Conservation (phyloP, 2,329 filamentous ascomycete species). For the Fusarium staphyleae region DNA sequence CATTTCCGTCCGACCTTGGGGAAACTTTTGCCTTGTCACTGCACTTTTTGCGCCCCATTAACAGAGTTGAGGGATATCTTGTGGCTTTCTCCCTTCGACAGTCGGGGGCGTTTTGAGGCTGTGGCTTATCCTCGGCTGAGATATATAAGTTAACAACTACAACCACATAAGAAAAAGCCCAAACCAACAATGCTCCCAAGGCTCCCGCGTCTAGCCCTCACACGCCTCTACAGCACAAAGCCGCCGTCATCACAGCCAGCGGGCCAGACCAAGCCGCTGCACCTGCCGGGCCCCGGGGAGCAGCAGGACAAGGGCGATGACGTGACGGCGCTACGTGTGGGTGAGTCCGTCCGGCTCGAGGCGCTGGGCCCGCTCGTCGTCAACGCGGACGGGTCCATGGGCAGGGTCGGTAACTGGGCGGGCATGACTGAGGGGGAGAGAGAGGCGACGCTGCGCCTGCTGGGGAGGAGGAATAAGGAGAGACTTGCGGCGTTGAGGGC, state of each 20-base stretch:
- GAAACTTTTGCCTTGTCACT: no score
- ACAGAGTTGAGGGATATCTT: no score
- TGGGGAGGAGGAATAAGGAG: conserved; percentile 73
- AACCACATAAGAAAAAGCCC: conserved; percentile 1
- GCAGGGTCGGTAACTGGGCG: conserved; percentile 75
- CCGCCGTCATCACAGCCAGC: conserved; percentile 10
- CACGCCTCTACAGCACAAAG: conserved; percentile 8
- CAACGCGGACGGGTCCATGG: conserved; percentile 74
- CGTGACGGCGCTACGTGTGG: conserved; percentile 37
- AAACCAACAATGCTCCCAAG: conserved; percentile 21
- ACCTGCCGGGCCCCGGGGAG: conserved; percentile 39
- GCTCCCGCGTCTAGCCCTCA: conserved; percentile 21
- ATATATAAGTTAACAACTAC: background rate
- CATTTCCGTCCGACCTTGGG: no score
- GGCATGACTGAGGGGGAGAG: conserved; percentile 74
- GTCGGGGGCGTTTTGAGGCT: no score
- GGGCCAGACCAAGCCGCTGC: conserved; percentile 6
- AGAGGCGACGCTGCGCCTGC: conserved; percentile 69
- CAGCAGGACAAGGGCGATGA: conserved; percentile 33
- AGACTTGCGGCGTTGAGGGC: conserved; percentile 61
- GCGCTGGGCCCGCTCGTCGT: conserved; percentile 77
- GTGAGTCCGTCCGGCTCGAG: conserved; percentile 63
- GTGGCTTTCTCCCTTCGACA: no score
- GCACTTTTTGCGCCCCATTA: no score
- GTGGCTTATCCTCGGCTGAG: background rate